Evolutionary conservation across 1,284 basidiomycete genomes (phyloP), one percentile per base, ranked within the genome.

Genomic region (Wolfiporia cocos): DNA sequence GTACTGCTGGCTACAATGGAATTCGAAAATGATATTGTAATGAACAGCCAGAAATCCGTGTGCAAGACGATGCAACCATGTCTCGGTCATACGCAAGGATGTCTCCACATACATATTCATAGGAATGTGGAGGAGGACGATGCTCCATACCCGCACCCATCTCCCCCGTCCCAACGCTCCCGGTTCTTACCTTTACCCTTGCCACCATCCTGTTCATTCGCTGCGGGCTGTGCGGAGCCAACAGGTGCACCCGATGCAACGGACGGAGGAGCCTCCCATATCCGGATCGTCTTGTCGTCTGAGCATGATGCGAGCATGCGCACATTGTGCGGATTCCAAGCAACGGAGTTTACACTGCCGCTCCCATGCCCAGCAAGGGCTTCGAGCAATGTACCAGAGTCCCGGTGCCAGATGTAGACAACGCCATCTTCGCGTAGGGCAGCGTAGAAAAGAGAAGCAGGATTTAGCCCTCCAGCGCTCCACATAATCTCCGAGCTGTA

Each of bases 361-460:
- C 66, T 63, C 12, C 82, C 85, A 55, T 99, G 96, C 0, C 94
- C 95, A 1, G 74, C 62, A 1, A 98, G 74, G 19, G 83, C 75
- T 62, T 97, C 91, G 20, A 99, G 72, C 33, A 93, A 73, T 0
- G 76, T 70, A 0, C 87, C 88, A 3, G 85, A 86, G 53, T 91
- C 86, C 39, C 87, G 83, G 63, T 98, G 91, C 93, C 95, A 99
- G 18, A 98, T 78, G 65, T 97, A 97, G 37, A 97, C 84, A 50
- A 87, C 86, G 32, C 82, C 80, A 67, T 96, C 89, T 92, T 58
- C 42, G 34, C n/a, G n/a, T n/a, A n/a, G n/a, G n/a, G n/a, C n/a
- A n/a, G n/a, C n/a, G 37, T 28, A 35, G 35, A 54, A 46, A 41
- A 43, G 23, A 34, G 21, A 41, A 10, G 30, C 38, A 23, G 30